These are phyloP conservation scores for Volvox africanus DNA, from an alignment of 139 green algal species.

Conservation along the genomic window DNA sequence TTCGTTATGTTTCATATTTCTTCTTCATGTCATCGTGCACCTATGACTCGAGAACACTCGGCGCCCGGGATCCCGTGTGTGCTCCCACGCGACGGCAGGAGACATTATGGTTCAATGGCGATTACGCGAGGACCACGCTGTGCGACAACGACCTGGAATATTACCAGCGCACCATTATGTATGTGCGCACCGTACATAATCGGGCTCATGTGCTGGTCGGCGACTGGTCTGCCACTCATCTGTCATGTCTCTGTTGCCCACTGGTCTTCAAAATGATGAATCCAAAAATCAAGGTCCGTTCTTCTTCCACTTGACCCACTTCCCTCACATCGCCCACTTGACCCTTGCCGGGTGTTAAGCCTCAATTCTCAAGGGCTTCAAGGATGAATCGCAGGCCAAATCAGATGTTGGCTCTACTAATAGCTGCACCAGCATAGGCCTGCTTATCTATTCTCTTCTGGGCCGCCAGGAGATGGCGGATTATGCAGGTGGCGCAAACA, in stretches of 20 bases:
- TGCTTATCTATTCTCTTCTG: too few relatives aligned
- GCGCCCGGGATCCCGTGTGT: neutral
- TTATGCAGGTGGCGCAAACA: too few relatives aligned
- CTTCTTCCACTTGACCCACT: neutral
- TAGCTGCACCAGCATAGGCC: too few relatives aligned
- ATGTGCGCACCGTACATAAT: neutral
- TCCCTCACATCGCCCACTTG: too few relatives aligned
- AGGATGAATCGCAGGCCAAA: too few relatives aligned
- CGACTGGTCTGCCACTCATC: constrained; percentile 29
- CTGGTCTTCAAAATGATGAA: constrained; percentile 17
- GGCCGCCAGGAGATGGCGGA: too few relatives aligned
- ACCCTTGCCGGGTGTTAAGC: too few relatives aligned
- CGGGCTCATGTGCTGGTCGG: neutral
- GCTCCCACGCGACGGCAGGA: neutral
- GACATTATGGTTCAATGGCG: constrained; percentile 10
- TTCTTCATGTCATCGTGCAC: neutral
- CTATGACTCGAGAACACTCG: neutral
- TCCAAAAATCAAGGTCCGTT: neutral
- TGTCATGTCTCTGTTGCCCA: constrained; percentile 10
- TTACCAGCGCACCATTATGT: neutral
- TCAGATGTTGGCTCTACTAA: too few relatives aligned
- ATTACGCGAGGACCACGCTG: neutral
- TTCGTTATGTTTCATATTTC: neutral
- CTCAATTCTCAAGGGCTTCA: too few relatives aligned
- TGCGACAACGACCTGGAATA: constrained; percentile 7